Base-by-base conservation (phyloP, 2,329 filamentous ascomycete genomes). In the Neurospora sp. region DNA sequence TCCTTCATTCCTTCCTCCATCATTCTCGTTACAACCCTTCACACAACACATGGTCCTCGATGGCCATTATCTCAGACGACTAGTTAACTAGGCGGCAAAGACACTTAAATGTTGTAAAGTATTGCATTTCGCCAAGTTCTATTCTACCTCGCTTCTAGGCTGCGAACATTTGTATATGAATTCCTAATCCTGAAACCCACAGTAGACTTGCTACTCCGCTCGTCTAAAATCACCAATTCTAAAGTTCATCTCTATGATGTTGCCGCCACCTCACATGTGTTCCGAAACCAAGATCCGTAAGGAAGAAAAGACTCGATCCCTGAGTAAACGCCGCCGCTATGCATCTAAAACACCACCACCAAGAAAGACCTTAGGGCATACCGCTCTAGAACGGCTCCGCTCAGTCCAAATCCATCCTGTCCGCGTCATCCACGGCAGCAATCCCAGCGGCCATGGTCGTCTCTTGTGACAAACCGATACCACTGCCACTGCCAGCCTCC, bases 381-480 rank as follows among this genome's bases (percentile, higher is more conserved):
- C 23, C 19, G 38, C 8, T 17, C 36, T 69, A 43, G 83, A 70
- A 57, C 19, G 6, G 28, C 15, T 69, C 23, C 11, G 40, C 15
- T 69, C 70, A 76, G 70, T 87, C 85, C 11, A 84, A 74, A 38
- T 86, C 83, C 83, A 85, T 85, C 74, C 78, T 82, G 52, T 77
- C 73, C 1, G 15, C 11, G 23, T 36, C 52, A 36, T 74, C 73
- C 69, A 71, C 74, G 23, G 75, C 77, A 2, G 77, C 78, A 71
- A 78, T 74, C 10, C 76, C 75, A 0, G 78, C 79, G 8, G 76
- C 77, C 2, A 77, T 72, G 2, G 75, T 76, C 1, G 78, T 80
- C 23, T 81, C 79, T 66, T 82, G 77, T 1, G 46, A 52, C 77
- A 76, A 4, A 75, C 77, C 4, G 74, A 75, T 23, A 78, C 28